Evolutionary conservation across 1,284 basidiomycete genomes (phyloP), one percentile per base, ranked within the genome.

Genomic region (Ceratobasidium papillatum): DNA sequence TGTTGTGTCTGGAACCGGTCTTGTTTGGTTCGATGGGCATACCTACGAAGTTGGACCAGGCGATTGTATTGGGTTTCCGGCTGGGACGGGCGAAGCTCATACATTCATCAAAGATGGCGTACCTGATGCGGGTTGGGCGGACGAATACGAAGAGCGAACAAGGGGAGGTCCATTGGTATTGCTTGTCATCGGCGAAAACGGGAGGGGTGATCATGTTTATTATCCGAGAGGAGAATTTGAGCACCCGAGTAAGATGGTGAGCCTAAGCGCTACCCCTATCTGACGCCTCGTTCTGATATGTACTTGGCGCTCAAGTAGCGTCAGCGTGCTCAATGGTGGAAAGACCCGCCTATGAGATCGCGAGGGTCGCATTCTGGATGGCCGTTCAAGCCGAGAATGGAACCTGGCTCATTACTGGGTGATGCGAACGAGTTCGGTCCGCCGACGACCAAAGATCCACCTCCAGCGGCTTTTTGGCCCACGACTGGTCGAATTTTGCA

Each of bases 121-220:
- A 7, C 66, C 66, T 17, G 66, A 71, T 34, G 54, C 22, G n/a
- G 66, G 66, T 4, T 71, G 66, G 66, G 54, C 2, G 14, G 66
- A 71, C 22, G 78, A 78, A 51, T 72, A 69, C 17, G 68, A 77
- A 22, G 76, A 76, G 30, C 27, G 62, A 12, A 59, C 47, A 3
- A 74, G 75, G 61, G 78, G 78, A 0, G 73, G 77, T 17, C 75
- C 77, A 4, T 66, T 78, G 12, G 76, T 75, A 9, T 61, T 79
- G 25, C 77, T 77, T 62, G 77, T 79, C 17, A 65, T 79, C 22
- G 77, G 78, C 17, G 77, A 79, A 69, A 78, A 77, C 45, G 77
- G 71, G 51, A 32, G 73, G 38, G 76, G 75, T 25, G 77, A 78
- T 63, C 43, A 74, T 41, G 73, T 78, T 11, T 76, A 72, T 58